Evolutionary conservation across 2,329 filamentous ascomycete genomes (phyloP), one percentile per base, ranked within the genome.

Genomic region (Penicillium sclerotigenum): DNA sequence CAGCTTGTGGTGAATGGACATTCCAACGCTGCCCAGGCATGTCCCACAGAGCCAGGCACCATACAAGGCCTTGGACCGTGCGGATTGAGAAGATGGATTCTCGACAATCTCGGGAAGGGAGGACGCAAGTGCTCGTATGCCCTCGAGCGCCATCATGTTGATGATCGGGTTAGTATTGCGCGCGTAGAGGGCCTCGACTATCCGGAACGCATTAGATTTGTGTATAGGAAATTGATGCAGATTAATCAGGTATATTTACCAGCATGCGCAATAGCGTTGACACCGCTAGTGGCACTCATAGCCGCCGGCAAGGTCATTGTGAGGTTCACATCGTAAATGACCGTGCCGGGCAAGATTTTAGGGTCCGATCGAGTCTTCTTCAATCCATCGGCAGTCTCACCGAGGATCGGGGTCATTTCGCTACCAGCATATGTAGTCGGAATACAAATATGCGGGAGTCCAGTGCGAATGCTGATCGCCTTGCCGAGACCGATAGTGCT

Each of bases 1-100:
- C 2, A 88, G 78, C 67, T 88, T 88, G 71, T 88, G 85, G 65
- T 88, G 86, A 14, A 88, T 77, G 2, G 83, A 79, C 83, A 87
- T 87, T 51, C 79, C 79, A 2, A 83, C 81, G 56, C 75, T 80
- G 6, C 84, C 84, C 1, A 87, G 76, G 62, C 82, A 85, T 24
- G 77, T 79, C 31, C 83, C 84, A 62, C 83, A 87, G 1, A 87
- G 79, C 83, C 83, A 87, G 36, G 85, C 84, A 22, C 84, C 85
- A 64, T 87, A 86, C 1, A 83, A 77, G 14, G 83, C 84, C 3
- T 69, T 69, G 3, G 77, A 78, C 2, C 84, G 79, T 3, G 83
- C 82, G 5, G 74, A 68, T 34, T 67, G 58, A 7, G 75, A 78
- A 2, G 72, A 64, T 0, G 80, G 76, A 48, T 82, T 71, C 24